Percentiles rank a stretch among this genome's conserved stretches.
Conservation (phyloP, 2,329 filamentous ascomycete genomes). For the Talaromyces marneffei region DNA sequence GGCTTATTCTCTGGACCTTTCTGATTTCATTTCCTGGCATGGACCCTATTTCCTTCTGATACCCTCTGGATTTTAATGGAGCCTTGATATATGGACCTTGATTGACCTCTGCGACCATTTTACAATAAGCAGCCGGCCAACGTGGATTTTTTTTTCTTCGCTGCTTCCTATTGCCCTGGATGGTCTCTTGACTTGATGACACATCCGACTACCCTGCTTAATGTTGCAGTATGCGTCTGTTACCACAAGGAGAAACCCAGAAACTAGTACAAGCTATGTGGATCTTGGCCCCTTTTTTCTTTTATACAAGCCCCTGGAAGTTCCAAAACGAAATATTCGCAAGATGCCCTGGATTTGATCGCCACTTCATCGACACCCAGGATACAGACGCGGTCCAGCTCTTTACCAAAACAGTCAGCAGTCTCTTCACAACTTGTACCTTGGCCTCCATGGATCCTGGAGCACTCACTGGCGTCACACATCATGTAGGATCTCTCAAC, state of each 20-base stretch:
- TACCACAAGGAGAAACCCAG: not conserved
- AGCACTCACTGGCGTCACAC: not conserved
- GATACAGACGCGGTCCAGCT: not conserved
- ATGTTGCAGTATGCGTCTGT: slow-evolving; percentile 7
- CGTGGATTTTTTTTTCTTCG: not conserved
- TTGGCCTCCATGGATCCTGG: not conserved
- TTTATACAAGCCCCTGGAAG: not conserved
- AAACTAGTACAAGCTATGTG: not conserved
- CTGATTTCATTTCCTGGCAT: not conserved
- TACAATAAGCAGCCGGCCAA: not conserved
- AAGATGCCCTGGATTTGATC: not conserved
- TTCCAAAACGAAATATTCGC: too few species aligned
- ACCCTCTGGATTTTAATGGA: slow-evolving; percentile 6
- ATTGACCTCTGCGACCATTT: not conserved
- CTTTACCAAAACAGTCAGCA: not conserved
- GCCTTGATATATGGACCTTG: slow-evolving; percentile 1
- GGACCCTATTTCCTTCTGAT: slow-evolving; percentile 6
- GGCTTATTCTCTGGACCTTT: not conserved
- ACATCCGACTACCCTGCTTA: not conserved
- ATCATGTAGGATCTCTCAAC: not conserved
- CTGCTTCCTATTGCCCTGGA: not conserved
- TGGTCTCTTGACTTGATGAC: not conserved
- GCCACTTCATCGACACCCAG: not conserved
- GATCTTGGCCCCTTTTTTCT: not conserved
- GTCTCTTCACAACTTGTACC: not conserved